Conservation (phyloP, 192 early-diverging fungal genomes). For the Backusella mclennaniae region DNA sequence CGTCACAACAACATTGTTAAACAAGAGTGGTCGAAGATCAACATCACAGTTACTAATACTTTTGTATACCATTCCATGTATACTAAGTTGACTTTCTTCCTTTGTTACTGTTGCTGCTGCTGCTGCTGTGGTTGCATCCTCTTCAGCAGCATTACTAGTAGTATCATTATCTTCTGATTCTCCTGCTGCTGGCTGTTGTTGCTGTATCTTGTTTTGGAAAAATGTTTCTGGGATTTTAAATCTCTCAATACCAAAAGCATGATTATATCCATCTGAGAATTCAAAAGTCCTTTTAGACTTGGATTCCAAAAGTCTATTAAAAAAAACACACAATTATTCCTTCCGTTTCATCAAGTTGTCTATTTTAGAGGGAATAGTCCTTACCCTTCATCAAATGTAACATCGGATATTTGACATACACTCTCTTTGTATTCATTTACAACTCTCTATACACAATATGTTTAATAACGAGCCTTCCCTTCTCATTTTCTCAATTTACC, state of each 20-base stretch:
- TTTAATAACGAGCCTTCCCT: background rate
- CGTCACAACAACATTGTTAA: conserved; percentile 81
- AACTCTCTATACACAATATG: conserved; percentile 48
- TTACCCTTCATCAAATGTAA: conserved; percentile 68
- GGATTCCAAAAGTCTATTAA: conserved; percentile 42
- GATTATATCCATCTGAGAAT: conserved; percentile 94
- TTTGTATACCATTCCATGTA: conserved; percentile 73
- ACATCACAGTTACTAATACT: conserved; percentile 79
- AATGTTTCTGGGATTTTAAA: conserved; percentile 84
- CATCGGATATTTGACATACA: conserved; percentile 82
- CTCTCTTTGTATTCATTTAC: conserved; percentile 95
- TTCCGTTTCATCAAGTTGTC: background rate
- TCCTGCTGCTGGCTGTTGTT: background rate
- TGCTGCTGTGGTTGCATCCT: background rate
- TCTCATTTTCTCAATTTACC: conserved; percentile 35
- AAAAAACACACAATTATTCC: too few species aligned
- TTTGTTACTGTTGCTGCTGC: conserved; percentile 8
- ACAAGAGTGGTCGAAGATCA: conserved; percentile 83
- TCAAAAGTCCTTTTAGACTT: conserved; percentile 88
- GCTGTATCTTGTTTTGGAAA: conserved; percentile 65
- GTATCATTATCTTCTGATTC: background rate
- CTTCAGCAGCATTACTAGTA: background rate
- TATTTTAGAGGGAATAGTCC: background rate
- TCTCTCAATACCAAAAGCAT: conserved; percentile 74
- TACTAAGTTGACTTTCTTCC: conserved; percentile 44